Base-by-base conservation (phyloP, 2,329 filamentous ascomycete genomes). In the Lecanicillium sp. region DNA sequence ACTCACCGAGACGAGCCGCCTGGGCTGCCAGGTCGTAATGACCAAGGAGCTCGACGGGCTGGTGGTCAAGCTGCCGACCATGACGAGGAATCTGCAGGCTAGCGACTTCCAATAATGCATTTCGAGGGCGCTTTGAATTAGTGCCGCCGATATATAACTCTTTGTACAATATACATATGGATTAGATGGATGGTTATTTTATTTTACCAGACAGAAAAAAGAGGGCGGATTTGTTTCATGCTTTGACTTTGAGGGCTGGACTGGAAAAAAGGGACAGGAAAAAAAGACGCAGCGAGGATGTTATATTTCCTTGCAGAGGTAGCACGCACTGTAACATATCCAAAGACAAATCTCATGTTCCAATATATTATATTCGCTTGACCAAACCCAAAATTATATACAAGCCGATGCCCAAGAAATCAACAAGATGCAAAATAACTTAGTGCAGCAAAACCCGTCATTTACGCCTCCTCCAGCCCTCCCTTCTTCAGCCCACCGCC, bases 81-180 rank as follows among this genome's bases (percentile, higher is more conserved):
- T 96, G 88, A 97, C 92, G 48, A 75, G 92, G 60, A 98, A 98
- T 57, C 55, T 98, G 64, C 92, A 98, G 66, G 87, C 87, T 12
- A 94, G 87, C 61, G 92, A 98, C 64, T 98, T 98, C 53, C 68
- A 71, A 52, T 57, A 46, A 53, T 40, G 30, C n/a, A n/a, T n/a
- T n/a, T n/a, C n/a, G 29, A 20, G 11, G 10, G 10, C 4, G 10
- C 11, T 20, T 7, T 7, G 8, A 19, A 17, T 19, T 35, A 11
- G 17, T 17, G 12, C 10, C 11, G 20, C 15, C 13, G 7, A 31
- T n/a, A 31, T 17, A 14, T n/a, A 31, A n/a, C 29, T 13, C n/a
- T 17, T 31, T 31, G 36, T 37, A 37, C 36, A 37, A 30, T 37
- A 30, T 8, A 19, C 13, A 13, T 17, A 29, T 20, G 29, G n/a